phyloP scores from a whole-genome alignment of 257 asterid species.

The Catharanthus roseus region DNA sequence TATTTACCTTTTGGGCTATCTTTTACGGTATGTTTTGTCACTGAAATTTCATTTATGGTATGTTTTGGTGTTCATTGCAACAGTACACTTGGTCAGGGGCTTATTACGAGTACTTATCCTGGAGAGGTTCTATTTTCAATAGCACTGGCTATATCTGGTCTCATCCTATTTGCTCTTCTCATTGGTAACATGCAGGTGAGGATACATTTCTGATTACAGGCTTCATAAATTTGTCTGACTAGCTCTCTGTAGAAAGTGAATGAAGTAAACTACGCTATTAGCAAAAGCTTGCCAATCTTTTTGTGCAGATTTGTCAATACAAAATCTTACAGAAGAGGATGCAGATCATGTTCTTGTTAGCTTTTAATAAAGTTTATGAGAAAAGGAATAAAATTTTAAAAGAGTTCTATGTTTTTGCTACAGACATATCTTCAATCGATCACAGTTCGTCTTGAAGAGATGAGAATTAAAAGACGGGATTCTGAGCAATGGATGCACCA shows the following conservation, averaged over 20 bases:
- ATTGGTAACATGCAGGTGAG: slow-evolving; percentile 97
- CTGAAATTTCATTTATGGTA: not conserved
- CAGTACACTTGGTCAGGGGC: slow-evolving; percentile 99
- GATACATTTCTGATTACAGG: not conserved
- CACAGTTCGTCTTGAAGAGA: slow-evolving; percentile 83
- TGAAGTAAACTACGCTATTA: not conserved
- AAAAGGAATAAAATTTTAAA: slow-evolving; percentile 2
- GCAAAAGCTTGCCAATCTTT: not conserved
- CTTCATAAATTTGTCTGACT: not conserved
- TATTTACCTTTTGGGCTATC: not conserved
- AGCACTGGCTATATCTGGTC: slow-evolving; percentile 70
- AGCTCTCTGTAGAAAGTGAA: not conserved
- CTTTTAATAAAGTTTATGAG: not conserved
- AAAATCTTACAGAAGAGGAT: not conserved
- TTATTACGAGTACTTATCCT: slow-evolving; percentile 78
- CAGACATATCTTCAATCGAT: slow-evolving; percentile 97
- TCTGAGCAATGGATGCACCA: slow-evolving; percentile 99
- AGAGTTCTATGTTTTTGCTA: slow-evolving; percentile 18
- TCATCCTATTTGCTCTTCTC: slow-evolving; percentile 89
- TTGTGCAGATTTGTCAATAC: not conserved
- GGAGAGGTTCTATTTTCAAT: slow-evolving; percentile 83
- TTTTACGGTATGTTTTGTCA: not conserved
- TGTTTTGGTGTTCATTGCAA: slow-evolving; percentile 9
- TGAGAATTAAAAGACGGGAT: slow-evolving; percentile 87
- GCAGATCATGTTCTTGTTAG: not conserved